These are phyloP conservation scores for Fragilaria crotonensis DNA, from an alignment of 108 stramenopile genomes.

Conservation along the genomic window DNA sequence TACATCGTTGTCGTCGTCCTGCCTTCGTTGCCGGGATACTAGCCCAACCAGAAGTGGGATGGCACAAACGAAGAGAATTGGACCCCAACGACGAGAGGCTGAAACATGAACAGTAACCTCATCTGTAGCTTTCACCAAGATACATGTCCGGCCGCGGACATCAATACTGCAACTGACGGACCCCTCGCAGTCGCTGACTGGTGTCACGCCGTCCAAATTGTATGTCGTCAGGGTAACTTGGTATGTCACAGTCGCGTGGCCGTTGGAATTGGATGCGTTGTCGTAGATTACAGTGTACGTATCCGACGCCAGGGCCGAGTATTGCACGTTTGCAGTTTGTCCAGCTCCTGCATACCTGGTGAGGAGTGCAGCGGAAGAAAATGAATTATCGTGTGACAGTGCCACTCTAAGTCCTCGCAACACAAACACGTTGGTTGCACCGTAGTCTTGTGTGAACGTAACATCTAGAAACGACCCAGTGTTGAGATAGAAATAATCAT, in stretches of 20 bases:
- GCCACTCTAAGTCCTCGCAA: no score
- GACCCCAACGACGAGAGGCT: no score
- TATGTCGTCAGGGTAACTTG: conserved; percentile 1
- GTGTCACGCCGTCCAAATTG: conserved; percentile 5
- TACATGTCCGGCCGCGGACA: no score
- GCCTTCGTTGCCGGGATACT: no score
- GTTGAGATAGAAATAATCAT: conserved; percentile 18
- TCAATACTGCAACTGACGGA: no score
- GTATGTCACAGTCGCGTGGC: not conserved
- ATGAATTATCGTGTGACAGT: not conserved
- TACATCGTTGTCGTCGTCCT: no score
- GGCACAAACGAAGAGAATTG: no score
- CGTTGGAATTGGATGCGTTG: not conserved
- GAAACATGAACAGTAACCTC: no score
- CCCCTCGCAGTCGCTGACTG: no score
- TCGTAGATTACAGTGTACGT: conserved; percentile 4
- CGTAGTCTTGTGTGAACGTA: not conserved
- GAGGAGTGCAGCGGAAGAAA: not conserved
- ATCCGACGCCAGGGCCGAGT: not conserved
- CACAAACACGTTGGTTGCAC: conserved; percentile 4
- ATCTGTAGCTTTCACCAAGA: no score
- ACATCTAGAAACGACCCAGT: conserved; percentile 3
- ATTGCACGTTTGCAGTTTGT: not conserved
- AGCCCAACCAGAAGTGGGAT: no score
- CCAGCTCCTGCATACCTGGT: conserved; percentile 1